phyloP scores from a whole-genome alignment of 768 basidiomycete species.

The Hirschioporus abietinus region DNA sequence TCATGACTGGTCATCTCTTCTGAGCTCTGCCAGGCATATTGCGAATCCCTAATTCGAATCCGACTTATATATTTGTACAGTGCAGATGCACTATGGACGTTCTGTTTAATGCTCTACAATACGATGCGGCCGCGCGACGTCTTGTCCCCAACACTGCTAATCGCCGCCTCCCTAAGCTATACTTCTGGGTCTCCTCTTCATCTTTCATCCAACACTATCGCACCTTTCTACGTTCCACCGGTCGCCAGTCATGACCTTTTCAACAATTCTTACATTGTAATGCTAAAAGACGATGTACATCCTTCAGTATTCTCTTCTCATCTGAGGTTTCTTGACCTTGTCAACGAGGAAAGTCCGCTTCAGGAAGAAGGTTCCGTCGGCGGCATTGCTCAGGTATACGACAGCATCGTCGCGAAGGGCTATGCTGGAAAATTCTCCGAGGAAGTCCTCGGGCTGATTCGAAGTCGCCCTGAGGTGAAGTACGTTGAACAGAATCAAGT shows the following conservation, averaged over 20 bases:
- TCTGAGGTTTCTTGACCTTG: slow-evolving; percentile 66
- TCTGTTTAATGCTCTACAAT: neutral
- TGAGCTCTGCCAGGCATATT: neutral
- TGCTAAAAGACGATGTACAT: slow-evolving; percentile 70
- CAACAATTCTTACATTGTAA: slow-evolving; percentile 92
- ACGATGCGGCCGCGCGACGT: neutral
- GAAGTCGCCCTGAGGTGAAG: slow-evolving; percentile 81
- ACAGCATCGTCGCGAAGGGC: slow-evolving; percentile 57
- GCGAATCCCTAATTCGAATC: neutral
- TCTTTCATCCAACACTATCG: neutral
- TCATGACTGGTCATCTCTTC: neutral
- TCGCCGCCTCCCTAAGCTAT: neutral
- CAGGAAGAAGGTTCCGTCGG: slow-evolving; percentile 30
- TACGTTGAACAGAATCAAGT: slow-evolving; percentile 93
- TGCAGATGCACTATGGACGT: neutral
- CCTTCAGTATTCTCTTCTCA: slow-evolving; percentile 62
- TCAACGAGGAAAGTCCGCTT: slow-evolving; percentile 51
- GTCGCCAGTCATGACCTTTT: slow-evolving; percentile 48
- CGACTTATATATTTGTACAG: neutral
- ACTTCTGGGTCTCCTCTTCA: neutral
- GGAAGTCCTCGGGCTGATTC: slow-evolving; percentile 65
- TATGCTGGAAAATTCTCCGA: slow-evolving; percentile 79
- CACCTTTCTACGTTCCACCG: neutral
- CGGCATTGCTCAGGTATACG: slow-evolving; percentile 56
- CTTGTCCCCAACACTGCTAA: neutral